Conservation (phyloP, 768 basidiomycete genomes). For the Phlebiopsis flavidoalba region DNA sequence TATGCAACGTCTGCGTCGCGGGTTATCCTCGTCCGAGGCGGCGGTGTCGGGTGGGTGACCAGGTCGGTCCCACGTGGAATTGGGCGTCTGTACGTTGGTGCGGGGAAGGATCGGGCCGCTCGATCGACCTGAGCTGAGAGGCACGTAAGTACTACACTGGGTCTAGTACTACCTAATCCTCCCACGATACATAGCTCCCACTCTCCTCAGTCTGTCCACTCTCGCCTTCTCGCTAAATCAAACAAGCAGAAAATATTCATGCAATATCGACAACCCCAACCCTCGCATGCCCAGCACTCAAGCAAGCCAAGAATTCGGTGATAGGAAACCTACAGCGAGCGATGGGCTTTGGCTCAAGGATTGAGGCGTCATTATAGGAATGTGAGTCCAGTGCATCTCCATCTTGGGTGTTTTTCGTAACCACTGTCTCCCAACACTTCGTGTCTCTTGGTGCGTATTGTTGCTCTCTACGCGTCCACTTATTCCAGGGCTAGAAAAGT, state of each 20-base stretch:
- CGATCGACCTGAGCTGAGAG: neutral
- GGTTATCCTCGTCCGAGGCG: neutral
- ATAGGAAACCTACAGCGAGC: constrained; percentile 80
- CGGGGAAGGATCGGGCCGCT: neutral
- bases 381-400: constrained; percentile 33
- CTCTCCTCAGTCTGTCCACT: neutral
- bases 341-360: constrained; percentile 50
- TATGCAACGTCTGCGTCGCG: neutral
- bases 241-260: too few relatives aligned
- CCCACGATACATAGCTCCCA: neutral
- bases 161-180: neutral
- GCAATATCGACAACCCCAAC: neutral
- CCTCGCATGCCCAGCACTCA: constrained; percentile 20
- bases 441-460: too few relatives aligned
- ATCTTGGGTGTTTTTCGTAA: neutral
- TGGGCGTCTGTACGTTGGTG: neutral
- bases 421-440: neutral
- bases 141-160: neutral
- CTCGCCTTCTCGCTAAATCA: too few relatives aligned
- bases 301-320: constrained; percentile 67
- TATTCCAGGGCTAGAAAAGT: constrained; percentile 43
- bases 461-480: too few relatives aligned
- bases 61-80: neutral
- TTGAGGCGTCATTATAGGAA: constrained; percentile 46
- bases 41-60: neutral